Conservation (phyloP, 2,329 filamentous ascomycete species). For the Coleophoma cylindrospora region DNA sequence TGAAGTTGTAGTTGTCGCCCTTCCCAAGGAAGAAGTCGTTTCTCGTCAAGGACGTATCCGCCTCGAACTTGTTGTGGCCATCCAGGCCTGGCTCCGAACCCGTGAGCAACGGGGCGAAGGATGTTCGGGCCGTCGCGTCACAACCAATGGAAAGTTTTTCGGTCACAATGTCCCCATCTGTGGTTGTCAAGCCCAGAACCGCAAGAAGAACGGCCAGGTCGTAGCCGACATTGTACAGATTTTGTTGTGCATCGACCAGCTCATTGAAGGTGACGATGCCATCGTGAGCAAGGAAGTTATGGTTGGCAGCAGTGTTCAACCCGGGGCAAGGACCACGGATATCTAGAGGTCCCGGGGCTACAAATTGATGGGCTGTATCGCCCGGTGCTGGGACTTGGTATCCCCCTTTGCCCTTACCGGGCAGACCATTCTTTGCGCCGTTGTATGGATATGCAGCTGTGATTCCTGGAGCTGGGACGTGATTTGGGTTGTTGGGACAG, state of each 20-base stretch:
- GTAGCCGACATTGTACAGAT: constrained; percentile 18
- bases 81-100: constrained; percentile 17
- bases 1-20: constrained; percentile 18
- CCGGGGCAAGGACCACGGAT: constrained; percentile 36
- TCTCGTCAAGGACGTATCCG: constrained; percentile 16
- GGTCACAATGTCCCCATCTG: constrained; percentile 18
- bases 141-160: constrained; percentile 19
- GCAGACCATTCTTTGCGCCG: constrained; percentile 33
- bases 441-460: constrained; percentile 34
- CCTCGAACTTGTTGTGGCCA: constrained; percentile 19
- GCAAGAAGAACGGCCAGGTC: constrained; percentile 15
- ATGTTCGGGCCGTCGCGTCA: constrained; percentile 25
- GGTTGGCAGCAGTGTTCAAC: constrained; percentile 35
- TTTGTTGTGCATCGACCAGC: constrained; percentile 21
- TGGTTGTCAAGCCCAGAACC: constrained; percentile 14
- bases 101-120: constrained; percentile 7
- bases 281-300: constrained; percentile 33
- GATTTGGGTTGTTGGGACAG: constrained; percentile 31
- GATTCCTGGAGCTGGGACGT: constrained; percentile 29
- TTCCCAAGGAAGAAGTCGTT: constrained; percentile 19
- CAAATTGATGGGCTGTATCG: constrained; percentile 17
- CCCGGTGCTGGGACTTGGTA: constrained; percentile 36
- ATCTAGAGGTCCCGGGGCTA: constrained; percentile 22
- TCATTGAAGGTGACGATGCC: constrained; percentile 26
- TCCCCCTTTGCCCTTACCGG: constrained; percentile 35